A percentile compares a stretch with the other conserved stretches of the same genome.
phyloP scores from a whole-genome alignment of 306 rosid genomes.

The Potentilla sterilis region DNA sequence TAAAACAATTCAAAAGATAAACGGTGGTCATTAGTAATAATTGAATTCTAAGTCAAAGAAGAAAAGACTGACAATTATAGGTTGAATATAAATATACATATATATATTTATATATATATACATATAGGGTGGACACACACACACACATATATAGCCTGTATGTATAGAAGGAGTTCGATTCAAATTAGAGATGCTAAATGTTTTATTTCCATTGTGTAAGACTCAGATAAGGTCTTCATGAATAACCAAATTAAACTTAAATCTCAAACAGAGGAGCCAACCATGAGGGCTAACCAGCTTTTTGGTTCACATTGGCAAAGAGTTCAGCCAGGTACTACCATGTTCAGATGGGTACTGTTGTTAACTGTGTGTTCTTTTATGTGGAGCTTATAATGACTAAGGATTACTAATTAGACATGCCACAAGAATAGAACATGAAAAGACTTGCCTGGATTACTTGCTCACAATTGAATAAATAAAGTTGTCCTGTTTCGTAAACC shows the following conservation, averaged over 20 bases:
- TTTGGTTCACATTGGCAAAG: neutral
- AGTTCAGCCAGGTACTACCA: neutral
- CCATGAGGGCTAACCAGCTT: neutral
- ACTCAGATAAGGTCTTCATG: too few relatives aligned
- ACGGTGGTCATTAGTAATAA: neutral
- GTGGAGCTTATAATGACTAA: neutral
- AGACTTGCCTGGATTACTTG: neutral
- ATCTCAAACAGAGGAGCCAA: neutral
- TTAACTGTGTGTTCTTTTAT: neutral
- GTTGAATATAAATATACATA: too few relatives aligned
- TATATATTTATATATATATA: too few relatives aligned
- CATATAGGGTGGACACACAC: neutral
- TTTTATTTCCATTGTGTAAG: too few relatives aligned
- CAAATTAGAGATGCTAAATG: too few relatives aligned
- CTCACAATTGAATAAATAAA: neutral
- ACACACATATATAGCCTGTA: too few relatives aligned
- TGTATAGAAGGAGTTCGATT: too few relatives aligned
- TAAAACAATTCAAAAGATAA: conserved; percentile 28
- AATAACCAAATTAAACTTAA: too few relatives aligned
- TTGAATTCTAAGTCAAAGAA: neutral
- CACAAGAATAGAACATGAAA: neutral
- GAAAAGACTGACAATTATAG: too few relatives aligned
- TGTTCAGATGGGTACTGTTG: neutral
- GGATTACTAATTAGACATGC: neutral
- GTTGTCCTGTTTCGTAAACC: neutral